phyloP scores from a whole-genome alignment of 768 basidiomycete species.

The Daedalea quercina region DNA sequence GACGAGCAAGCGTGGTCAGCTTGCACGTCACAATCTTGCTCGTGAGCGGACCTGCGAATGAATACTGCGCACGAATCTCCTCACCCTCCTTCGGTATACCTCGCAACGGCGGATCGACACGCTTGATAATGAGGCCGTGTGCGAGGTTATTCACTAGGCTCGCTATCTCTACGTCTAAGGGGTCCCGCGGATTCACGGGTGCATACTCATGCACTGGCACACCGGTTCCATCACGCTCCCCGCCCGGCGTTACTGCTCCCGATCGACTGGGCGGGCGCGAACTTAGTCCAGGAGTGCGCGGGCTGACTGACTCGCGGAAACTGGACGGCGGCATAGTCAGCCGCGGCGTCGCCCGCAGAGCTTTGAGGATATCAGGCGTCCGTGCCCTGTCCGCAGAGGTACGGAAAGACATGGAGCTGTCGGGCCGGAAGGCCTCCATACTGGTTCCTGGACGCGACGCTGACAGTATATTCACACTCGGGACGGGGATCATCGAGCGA shows the following conservation, averaged over 20 bases:
- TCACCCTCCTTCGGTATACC: conserved; percentile 62
- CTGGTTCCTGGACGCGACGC: conserved; percentile 67
- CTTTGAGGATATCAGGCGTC: conserved; percentile 65
- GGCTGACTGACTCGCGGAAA: conserved; percentile 49
- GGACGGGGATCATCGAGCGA: conserved; percentile 78
- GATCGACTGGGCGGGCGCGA: conserved; percentile 62
- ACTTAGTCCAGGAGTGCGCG: conserved; percentile 37
- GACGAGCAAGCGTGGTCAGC: conserved; percentile 70
- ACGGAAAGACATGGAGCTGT: conserved; percentile 44
- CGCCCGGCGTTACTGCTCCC: conserved; percentile 55
- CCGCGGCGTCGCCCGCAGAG: conserved; percentile 42
- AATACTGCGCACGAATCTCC: conserved; percentile 80
- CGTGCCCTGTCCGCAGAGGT: conserved; percentile 44
- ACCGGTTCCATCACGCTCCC: conserved; percentile 30
- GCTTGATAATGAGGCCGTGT: conserved; percentile 72
- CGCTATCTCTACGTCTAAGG: conserved; percentile 78
- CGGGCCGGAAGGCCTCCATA: conserved; percentile 60
- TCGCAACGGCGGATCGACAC: conserved; percentile 72
- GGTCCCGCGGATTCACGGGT: conserved; percentile 63
- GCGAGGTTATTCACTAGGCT: conserved; percentile 65
- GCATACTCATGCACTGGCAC: conserved; percentile 56
- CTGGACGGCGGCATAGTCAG: conserved; percentile 60
- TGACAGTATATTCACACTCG: conserved; percentile 61
- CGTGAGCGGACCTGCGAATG: conserved; percentile 66
- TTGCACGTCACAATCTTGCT: conserved; percentile 74